A percentile compares a stretch with the other conserved stretches of the same genome.
These are phyloP conservation scores for Lipomyces anomalus DNA, from an alignment of 805 yeast species.

Conservation along the genomic window DNA sequence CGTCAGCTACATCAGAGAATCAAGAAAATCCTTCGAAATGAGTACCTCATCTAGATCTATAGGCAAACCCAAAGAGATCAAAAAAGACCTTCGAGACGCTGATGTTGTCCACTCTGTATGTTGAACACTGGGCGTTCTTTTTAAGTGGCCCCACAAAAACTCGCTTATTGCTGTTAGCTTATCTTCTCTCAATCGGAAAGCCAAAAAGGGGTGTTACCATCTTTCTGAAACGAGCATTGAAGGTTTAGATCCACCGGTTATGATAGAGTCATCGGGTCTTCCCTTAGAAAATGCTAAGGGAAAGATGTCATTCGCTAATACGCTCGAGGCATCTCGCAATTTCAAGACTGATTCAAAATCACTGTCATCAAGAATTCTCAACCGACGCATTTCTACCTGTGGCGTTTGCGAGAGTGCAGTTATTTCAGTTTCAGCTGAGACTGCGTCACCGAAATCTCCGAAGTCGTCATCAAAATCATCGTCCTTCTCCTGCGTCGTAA, in stretches of 20 bases:
- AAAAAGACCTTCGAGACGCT: slow-evolving; percentile 55
- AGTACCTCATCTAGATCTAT: slow-evolving; percentile 56
- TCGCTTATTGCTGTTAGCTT: too few relatives aligned
- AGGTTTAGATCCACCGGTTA: background rate
- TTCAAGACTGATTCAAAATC: background rate
- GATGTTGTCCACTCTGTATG: slow-evolving; percentile 69
- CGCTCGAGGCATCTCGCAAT: background rate
- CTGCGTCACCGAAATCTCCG: slow-evolving; percentile 22
- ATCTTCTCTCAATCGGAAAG: too few relatives aligned
- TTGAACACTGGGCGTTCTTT: slow-evolving; percentile 44
- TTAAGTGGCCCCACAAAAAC: slow-evolving; percentile 42
- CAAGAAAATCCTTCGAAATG: background rate
- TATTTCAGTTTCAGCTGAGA: background rate
- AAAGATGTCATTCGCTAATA: background rate
- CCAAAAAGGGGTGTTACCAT: too few relatives aligned
- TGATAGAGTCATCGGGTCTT: background rate
- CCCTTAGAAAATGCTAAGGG: background rate
- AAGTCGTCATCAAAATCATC: slow-evolving; percentile 15
- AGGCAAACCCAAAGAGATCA: slow-evolving; percentile 66
- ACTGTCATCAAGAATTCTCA: background rate
- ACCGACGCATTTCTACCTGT: background rate
- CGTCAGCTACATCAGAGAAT: too few relatives aligned
- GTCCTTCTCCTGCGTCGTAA: background rate
- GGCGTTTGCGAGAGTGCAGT: background rate
- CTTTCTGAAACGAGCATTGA: background rate